Evolutionary conservation across 441 rosid species (phyloP).

Genomic region (Breynia disticha): DNA sequence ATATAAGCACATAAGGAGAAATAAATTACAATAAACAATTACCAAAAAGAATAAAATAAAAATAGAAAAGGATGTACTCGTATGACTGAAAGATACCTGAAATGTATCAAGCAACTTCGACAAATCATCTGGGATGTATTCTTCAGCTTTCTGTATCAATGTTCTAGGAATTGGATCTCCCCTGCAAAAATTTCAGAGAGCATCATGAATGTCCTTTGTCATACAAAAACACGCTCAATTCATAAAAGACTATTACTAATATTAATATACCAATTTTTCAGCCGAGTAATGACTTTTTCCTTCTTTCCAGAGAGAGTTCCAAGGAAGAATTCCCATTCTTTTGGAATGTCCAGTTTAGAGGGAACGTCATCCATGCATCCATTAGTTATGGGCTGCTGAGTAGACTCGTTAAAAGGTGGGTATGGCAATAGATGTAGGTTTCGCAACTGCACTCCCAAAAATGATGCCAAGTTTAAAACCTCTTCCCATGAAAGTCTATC

Average conservation of each 20-base stretch:
- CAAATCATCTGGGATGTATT: constrained; percentile 72
- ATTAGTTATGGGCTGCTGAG: constrained; percentile 17
- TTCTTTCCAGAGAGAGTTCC: constrained; percentile 43
- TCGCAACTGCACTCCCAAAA: constrained; percentile 72
- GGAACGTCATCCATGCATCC: constrained; percentile 22
- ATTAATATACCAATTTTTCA: constrained; percentile 54
- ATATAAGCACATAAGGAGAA: not conserved
- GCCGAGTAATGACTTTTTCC: constrained; percentile 41
- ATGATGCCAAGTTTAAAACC: constrained; percentile 54
- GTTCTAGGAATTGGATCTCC: constrained; percentile 72
- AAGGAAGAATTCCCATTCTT: constrained; percentile 63
- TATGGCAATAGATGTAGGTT: constrained; percentile 71
- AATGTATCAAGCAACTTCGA: constrained; percentile 35
- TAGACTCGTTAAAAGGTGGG: constrained; percentile 42
- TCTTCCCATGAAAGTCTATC: constrained; percentile 59
- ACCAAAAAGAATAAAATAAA: not conserved
- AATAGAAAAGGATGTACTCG: not conserved
- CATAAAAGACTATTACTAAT: not conserved
- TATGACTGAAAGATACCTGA: constrained; percentile 34
- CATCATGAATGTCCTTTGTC: not conserved
- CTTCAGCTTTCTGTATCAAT: constrained; percentile 61
- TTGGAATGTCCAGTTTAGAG: constrained; percentile 33
- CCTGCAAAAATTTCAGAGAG: constrained; percentile 40
- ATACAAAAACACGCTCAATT: no score
- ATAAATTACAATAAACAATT: not conserved